phyloP scores from a whole-genome alignment of 2,329 filamentous ascomycete species.

The Sporothrix sp. region DNA sequence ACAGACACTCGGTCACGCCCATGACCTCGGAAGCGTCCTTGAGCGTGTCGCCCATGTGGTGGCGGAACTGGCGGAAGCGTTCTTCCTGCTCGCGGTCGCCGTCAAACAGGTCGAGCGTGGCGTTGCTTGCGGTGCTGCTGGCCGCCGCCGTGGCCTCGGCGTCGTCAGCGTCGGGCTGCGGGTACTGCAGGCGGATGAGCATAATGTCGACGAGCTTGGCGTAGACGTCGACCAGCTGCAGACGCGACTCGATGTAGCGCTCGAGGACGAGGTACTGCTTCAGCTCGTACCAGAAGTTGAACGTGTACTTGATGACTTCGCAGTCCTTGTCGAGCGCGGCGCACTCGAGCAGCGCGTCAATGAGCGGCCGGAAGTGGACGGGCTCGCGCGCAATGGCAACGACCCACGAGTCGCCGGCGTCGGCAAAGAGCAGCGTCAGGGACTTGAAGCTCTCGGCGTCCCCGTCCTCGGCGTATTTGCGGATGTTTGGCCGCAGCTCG shows the following conservation, averaged over 20 bases:
- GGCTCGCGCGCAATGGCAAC: constrained; percentile 82
- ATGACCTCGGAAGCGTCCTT: constrained; percentile 97
- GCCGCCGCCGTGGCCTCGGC: constrained; percentile 47
- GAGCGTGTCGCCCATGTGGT: constrained; percentile 93
- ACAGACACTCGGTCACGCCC: constrained; percentile 81
- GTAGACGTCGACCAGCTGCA: constrained; percentile 71
- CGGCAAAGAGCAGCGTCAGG: constrained; percentile 80
- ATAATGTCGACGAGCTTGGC: constrained; percentile 87
- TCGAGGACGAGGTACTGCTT: constrained; percentile 94
- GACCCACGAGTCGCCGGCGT: constrained; percentile 91
- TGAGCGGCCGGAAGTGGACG: constrained; percentile 67
- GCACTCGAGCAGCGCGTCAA: constrained; percentile 88
- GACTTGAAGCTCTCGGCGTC: constrained; percentile 81
- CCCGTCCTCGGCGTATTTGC: constrained; percentile 64
- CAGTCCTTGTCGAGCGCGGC: constrained; percentile 77
- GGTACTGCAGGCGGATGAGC: constrained; percentile 82
- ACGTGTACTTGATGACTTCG: constrained; percentile 88
- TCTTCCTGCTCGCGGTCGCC: constrained; percentile 94
- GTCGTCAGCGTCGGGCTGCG: constrained; percentile 58
- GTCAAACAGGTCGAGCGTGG: constrained; percentile 65
- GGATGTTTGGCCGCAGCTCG: constrained; percentile 65
- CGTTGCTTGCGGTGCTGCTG: constrained; percentile 46
- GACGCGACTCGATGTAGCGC: constrained; percentile 71
- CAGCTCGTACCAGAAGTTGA: constrained; percentile 96
- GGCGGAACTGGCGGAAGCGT: constrained; percentile 91